Percentiles rank a stretch among this genome's conserved stretches.
These are phyloP conservation scores for Phytophthora citrophthora DNA, from an alignment of 352 stramenopile genomes.

Conservation along the genomic window DNA sequence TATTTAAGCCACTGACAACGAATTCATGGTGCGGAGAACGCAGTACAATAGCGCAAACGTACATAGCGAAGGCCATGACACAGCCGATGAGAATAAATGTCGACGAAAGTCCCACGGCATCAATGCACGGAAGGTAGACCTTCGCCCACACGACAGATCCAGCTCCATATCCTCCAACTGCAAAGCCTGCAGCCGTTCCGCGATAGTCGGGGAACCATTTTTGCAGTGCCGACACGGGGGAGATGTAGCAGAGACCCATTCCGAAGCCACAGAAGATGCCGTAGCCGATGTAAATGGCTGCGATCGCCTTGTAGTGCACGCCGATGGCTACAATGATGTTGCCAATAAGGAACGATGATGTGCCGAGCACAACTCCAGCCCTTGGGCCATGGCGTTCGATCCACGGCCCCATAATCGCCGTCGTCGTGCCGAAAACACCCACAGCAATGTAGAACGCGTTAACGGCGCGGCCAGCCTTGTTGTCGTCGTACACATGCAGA, in stretches of 20 bases:
- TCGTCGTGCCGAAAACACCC: conserved; percentile 61
- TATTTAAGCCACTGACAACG: conserved; percentile 54
- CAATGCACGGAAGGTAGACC: conserved; percentile 56
- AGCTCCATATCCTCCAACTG: conserved; percentile 60
- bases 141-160: conserved; percentile 67
- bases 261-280: conserved; percentile 64
- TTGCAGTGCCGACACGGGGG: conserved; percentile 64
- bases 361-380: conserved; percentile 47
- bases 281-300: conserved; percentile 65
- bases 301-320: conserved; percentile 51
- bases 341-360: conserved; percentile 52
- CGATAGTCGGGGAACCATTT: conserved; percentile 80
- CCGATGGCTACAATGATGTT: conserved; percentile 58
- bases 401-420: conserved; percentile 66
- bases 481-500: conserved; percentile 45
- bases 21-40: conserved; percentile 59
- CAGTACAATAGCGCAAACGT: conserved; percentile 46
- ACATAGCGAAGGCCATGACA: conserved; percentile 47
- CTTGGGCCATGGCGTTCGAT: conserved; percentile 63
- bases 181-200: conserved; percentile 63
- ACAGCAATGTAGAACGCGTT: conserved; percentile 72
- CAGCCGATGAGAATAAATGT: conserved; percentile 54
- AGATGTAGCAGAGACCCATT: conserved; percentile 73
- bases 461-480: conserved; percentile 44
- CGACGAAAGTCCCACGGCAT: conserved; percentile 49